A percentile compares a stretch with the other conserved stretches of the same genome.
phyloP scores from a whole-genome alignment of 192 early-diverging fungal species.

The Cetraspora pellucida region DNA sequence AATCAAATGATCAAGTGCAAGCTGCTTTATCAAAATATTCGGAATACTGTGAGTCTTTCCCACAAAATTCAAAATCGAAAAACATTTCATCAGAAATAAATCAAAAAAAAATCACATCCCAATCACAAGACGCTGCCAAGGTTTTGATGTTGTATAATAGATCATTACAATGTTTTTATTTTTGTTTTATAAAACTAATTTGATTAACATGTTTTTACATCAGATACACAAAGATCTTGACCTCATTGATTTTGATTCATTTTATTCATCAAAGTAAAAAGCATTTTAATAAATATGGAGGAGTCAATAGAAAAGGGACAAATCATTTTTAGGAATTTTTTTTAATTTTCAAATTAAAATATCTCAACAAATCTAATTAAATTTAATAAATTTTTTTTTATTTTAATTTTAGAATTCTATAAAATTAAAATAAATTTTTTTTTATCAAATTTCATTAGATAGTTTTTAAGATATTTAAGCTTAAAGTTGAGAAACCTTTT shows the following conservation, averaged over 20 bases:
- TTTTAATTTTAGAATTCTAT: too few species aligned
- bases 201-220: neutral
- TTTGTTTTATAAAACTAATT: neutral
- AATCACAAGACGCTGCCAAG: neutral
- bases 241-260: slow-evolving; percentile 28
- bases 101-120: neutral
- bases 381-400: too few species aligned
- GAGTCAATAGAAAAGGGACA: too few species aligned
- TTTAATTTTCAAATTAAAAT: too few species aligned
- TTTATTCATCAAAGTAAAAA: neutral
- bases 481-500: too few species aligned
- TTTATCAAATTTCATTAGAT: too few species aligned
- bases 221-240: slow-evolving; percentile 22
- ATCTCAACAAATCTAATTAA: too few species aligned
- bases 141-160: neutral
- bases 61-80: neutral
- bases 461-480: too few species aligned
- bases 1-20: slow-evolving; percentile 24
- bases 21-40: slow-evolving; percentile 15
- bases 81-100: neutral
- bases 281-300: too few species aligned
- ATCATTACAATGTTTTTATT: neutral
- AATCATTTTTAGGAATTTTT: too few species aligned
- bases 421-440: too few species aligned
- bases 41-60: neutral